Conservation (phyloP, 164 flowering plant genomes). For the Magnolia officinalis region DNA sequence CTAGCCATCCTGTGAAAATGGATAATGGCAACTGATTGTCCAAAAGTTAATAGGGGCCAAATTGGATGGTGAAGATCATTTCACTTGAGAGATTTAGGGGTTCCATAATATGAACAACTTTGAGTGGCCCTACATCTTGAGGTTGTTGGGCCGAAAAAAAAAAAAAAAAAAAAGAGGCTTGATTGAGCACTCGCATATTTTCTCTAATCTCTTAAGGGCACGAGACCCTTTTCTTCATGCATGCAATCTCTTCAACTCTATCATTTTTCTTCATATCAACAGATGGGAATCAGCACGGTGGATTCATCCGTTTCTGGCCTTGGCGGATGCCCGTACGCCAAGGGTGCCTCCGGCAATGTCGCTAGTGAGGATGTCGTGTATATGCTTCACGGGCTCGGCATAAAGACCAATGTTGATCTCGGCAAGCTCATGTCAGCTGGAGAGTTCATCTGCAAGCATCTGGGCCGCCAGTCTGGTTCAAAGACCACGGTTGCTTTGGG, state of each 20-base stretch:
- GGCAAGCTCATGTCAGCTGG: constrained; percentile 75
- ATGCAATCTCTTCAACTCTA: not conserved
- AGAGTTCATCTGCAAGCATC: constrained; percentile 72
- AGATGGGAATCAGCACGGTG: constrained; percentile 92
- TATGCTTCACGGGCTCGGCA: constrained; percentile 88
- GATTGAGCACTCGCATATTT: not conserved
- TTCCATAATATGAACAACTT: too few species aligned
- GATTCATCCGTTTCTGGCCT: constrained; percentile 91
- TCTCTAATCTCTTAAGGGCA: too few species aligned
- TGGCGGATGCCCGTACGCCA: constrained; percentile 99
- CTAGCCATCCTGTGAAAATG: too few species aligned
- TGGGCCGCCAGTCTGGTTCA: constrained; percentile 78
- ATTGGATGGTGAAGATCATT: too few species aligned
- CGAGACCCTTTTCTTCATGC: not conserved
- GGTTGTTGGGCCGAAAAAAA: too few species aligned
- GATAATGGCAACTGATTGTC: too few species aligned
- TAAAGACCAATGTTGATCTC: constrained; percentile 81
- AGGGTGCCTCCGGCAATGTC: constrained; percentile 98
- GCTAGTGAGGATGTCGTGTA: constrained; percentile 97
- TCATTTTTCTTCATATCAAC: constrained; percentile 13
- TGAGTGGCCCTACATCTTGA: too few species aligned
- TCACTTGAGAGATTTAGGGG: too few species aligned
- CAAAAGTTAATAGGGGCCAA: too few species aligned
- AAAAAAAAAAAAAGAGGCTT: not conserved
- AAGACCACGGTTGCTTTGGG: constrained; percentile 79